Percentiles rank a stretch among this genome's conserved stretches.
Evolutionary conservation across 208 protist species (phyloP).

Genomic region (Leishmania braziliensis): DNA sequence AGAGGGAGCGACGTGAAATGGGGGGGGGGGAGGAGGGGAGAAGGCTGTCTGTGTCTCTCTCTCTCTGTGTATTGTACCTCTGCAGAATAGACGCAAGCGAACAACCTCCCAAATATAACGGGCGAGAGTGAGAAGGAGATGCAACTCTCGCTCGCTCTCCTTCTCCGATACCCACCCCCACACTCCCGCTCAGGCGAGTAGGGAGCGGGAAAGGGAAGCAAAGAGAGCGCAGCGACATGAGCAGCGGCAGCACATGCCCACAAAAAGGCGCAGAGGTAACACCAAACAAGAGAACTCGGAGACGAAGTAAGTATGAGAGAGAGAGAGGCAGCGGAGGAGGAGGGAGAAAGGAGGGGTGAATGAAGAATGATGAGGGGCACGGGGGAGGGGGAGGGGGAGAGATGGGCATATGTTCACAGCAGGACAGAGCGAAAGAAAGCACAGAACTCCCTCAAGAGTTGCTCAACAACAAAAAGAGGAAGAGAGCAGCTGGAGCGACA

Average conservation of each 20-base stretch:
- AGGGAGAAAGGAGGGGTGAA: not conserved
- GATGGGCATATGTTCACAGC: not conserved
- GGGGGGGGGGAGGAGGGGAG: not conserved
- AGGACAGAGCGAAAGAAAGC: too few relatives aligned
- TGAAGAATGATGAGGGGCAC: not conserved
- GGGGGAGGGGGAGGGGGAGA: not conserved
- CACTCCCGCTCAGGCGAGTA: not conserved
- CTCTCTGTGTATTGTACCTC: not conserved
- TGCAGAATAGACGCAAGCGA: not conserved
- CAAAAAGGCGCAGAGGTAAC: constrained; percentile 1
- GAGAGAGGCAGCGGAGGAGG: not conserved
- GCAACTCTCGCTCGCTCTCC: not conserved
- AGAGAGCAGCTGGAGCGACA: not conserved
- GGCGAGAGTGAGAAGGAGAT: not conserved
- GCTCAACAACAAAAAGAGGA: not conserved
- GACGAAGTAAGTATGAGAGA: not conserved
- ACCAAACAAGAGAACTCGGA: not conserved
- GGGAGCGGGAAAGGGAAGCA: not conserved
- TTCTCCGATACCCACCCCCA: not conserved
- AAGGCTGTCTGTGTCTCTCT: not conserved
- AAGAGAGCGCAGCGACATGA: constrained; percentile 4
- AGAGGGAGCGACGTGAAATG: not conserved
- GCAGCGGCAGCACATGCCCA: not conserved
- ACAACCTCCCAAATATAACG: not conserved
- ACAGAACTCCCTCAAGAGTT: not conserved